Percentiles rank a stretch among this genome's conserved stretches.
phyloP scores from a whole-genome alignment of 2,329 filamentous ascomycete species.

The Cladophialophora carrionii region DNA sequence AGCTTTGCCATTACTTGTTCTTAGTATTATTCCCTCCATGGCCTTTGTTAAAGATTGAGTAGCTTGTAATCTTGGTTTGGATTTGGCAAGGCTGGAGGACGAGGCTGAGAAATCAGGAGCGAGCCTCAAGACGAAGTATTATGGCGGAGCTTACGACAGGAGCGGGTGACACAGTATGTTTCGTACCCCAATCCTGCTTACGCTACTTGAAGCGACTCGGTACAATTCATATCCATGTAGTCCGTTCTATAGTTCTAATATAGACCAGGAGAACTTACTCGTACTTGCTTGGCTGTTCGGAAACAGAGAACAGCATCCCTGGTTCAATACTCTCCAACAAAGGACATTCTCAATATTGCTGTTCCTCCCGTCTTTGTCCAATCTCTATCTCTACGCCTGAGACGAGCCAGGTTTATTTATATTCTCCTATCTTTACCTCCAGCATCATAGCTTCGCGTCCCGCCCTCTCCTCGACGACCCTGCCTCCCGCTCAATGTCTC shows the following conservation, averaged over 20 bases:
- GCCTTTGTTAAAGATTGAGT: neutral
- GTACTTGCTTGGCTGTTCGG: neutral
- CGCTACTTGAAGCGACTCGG: too few relatives aligned
- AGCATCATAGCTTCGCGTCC: slow-evolving; percentile 18
- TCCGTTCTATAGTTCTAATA: neutral
- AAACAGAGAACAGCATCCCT: neutral
- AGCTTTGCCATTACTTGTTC: neutral
- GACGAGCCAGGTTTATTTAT: too few relatives aligned
- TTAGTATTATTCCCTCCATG: neutral
- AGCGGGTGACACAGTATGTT: neutral
- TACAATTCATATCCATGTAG: neutral
- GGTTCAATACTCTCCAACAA: neutral
- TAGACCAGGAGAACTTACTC: neutral
- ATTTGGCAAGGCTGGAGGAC: neutral
- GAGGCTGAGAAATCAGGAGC: neutral
- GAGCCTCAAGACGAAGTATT: neutral
- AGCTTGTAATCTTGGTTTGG: neutral
- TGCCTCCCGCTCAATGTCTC: slow-evolving; percentile 30
- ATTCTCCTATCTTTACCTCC: neutral
- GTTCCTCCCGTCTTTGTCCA: neutral
- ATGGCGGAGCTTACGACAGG: too few relatives aligned
- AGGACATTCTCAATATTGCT: neutral
- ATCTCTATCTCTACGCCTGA: neutral
- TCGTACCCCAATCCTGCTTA: too few relatives aligned
- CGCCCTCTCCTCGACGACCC: neutral